Evolutionary conservation across 1,284 basidiomycete genomes (phyloP).

Genomic region (Tilletia caries): DNA sequence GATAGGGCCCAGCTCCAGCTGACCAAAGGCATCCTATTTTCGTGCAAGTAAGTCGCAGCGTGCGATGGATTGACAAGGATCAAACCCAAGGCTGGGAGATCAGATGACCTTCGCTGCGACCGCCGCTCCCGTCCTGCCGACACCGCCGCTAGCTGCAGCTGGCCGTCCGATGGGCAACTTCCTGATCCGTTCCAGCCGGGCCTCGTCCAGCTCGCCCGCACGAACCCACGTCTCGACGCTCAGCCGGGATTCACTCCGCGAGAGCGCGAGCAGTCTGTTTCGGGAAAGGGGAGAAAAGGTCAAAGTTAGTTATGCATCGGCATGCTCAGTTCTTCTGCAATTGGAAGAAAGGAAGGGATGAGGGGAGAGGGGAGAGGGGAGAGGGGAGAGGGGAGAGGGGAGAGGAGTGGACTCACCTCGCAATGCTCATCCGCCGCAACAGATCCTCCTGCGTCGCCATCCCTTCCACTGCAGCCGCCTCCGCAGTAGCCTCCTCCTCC

Average conservation of each 20-base stretch:
- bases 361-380: too few relatives aligned
- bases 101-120: not conserved
- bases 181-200: not conserved
- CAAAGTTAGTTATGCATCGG: not conserved
- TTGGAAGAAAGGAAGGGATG: not conserved
- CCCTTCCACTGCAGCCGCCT: slow-evolving; percentile 13
- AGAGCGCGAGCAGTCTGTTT: slow-evolving; percentile 31
- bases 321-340: not conserved
- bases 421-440: slow-evolving; percentile 35
- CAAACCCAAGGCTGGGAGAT: not conserved
- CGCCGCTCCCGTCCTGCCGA: not conserved
- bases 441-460: slow-evolving; percentile 37
- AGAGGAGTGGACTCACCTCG: slow-evolving; percentile 20
- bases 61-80: not conserved
- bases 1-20: too few relatives aligned
- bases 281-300: not conserved
- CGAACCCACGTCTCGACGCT: slow-evolving; percentile 29
- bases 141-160: too few relatives aligned
- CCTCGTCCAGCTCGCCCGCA: slow-evolving; percentile 31
- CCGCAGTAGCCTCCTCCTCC: slow-evolving; percentile 6
- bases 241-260: slow-evolving; percentile 28
- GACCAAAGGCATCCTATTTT: too few relatives aligned
- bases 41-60: too few relatives aligned
- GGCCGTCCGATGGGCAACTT: not conserved
- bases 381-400: not conserved